Percentiles rank a stretch among this genome's conserved stretches.
These are phyloP conservation scores for Ilex aquifolium DNA, from an alignment of 257 asterid species.

Conservation along the genomic window DNA sequence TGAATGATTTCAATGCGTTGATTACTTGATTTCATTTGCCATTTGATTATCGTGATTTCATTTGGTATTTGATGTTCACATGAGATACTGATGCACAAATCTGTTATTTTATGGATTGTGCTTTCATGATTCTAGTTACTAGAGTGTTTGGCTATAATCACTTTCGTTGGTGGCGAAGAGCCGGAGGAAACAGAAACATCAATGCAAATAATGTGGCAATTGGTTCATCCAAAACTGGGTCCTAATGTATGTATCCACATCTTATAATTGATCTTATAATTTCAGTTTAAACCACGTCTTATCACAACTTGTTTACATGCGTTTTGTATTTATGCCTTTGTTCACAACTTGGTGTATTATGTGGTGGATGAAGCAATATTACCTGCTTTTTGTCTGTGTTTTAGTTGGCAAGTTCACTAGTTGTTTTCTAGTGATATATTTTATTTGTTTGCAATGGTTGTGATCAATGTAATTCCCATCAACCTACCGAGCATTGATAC, in stretches of 20 bases:
- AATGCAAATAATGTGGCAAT: conserved; percentile 93
- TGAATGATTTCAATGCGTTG: conserved; percentile 8
- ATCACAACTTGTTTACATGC: not conserved
- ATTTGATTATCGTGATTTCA: not conserved
- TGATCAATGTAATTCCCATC: too few species aligned
- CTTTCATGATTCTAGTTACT: conserved; percentile 48
- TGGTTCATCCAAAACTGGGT: conserved; percentile 88
- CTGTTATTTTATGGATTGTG: conserved; percentile 5
- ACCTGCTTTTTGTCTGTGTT: too few species aligned
- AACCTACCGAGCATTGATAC: too few species aligned
- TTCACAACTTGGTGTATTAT: too few species aligned
- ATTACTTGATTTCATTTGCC: not conserved
- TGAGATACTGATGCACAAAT: not conserved
- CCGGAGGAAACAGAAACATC: conserved; percentile 76
- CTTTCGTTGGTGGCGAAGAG: conserved; percentile 94
- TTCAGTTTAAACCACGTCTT: not conserved
- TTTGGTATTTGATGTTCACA: not conserved
- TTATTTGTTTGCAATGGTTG: too few species aligned
- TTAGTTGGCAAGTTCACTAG: too few species aligned
- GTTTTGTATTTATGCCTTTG: not conserved
- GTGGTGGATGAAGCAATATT: too few species aligned
- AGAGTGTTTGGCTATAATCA: conserved; percentile 78
- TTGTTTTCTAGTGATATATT: too few species aligned
- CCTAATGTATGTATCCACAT: conserved; percentile 58
- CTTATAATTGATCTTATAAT: not conserved